Percentiles rank a stretch among this genome's conserved stretches.
phyloP scores from a whole-genome alignment of 2,329 filamentous ascomycete species.

The Zasmidium cellare region DNA sequence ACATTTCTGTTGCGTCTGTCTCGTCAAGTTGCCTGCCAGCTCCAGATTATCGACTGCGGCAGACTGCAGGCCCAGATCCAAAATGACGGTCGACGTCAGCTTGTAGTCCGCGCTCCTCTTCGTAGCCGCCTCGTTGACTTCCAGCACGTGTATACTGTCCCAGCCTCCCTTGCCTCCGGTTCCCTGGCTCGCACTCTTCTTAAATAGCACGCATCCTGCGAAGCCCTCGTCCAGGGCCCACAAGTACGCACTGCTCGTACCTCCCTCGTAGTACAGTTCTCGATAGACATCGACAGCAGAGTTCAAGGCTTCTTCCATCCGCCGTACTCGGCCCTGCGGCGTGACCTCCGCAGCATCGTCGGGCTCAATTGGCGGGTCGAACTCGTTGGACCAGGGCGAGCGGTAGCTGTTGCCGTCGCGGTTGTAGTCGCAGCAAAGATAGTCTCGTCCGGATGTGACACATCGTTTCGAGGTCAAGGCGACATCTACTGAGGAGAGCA shows the following conservation, averaged over 20 bases:
- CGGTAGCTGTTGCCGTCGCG: constrained; percentile 97
- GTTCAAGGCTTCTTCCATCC: constrained; percentile 92
- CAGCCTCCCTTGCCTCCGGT: constrained; percentile 57
- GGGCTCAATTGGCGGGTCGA: constrained; percentile 82
- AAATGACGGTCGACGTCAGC: constrained; percentile 92
- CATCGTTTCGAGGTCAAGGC: constrained; percentile 85
- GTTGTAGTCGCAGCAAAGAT: constrained; percentile 99
- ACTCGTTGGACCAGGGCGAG: constrained; percentile 98
- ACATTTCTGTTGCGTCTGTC: constrained; percentile 90
- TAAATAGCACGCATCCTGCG: constrained; percentile 89
- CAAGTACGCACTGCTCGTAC: constrained; percentile 93
- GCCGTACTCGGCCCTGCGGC: constrained; percentile 84
- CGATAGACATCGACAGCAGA: constrained; percentile 96
- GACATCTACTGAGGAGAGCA: constrained; percentile 96
- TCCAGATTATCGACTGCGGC: constrained; percentile 80
- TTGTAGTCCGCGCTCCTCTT: constrained; percentile 94
- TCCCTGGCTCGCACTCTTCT: constrained; percentile 69
- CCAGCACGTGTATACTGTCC: constrained; percentile 99
- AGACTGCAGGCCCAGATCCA: constrained; percentile 73
- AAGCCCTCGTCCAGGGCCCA: constrained; percentile 99
- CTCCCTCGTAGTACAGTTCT: constrained; percentile 95
- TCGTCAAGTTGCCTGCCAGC: constrained; percentile 95
- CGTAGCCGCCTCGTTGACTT: constrained; percentile 75
- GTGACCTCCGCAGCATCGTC: constrained; percentile 76
- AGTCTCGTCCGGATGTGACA: constrained; percentile 86